phyloP scores from a whole-genome alignment of 2,329 filamentous ascomycete species.

The Diplodia scrobiculata region DNA sequence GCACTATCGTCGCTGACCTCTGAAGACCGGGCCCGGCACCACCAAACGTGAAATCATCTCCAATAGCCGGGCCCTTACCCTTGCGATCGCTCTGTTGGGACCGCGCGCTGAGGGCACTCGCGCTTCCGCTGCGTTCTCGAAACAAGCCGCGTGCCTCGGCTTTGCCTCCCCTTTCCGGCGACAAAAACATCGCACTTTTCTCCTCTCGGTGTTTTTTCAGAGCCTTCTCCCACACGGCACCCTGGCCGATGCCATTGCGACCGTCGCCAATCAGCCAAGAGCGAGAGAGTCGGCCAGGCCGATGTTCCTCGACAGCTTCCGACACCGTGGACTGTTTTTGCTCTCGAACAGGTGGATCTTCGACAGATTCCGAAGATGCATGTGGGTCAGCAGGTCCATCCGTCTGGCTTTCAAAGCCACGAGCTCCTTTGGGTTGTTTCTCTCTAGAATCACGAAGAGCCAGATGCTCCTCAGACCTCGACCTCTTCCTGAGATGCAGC shows the following conservation, averaged over 20 bases:
- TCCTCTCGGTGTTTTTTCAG: slow-evolving; percentile 44
- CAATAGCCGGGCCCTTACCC: slow-evolving; percentile 1
- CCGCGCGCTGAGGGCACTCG: background rate
- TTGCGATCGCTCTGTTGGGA: slow-evolving; percentile 15
- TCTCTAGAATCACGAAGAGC: slow-evolving; percentile 31
- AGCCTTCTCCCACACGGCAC: slow-evolving; percentile 43
- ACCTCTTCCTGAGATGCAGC: background rate
- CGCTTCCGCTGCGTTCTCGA: slow-evolving; percentile 24
- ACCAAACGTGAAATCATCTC: slow-evolving; percentile 5
- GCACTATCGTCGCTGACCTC: background rate
- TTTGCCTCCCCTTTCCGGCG: slow-evolving; percentile 39
- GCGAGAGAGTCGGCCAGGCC: slow-evolving; percentile 36
- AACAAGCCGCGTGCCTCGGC: slow-evolving; percentile 10
- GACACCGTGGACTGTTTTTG: background rate
- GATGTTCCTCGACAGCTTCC: slow-evolving; percentile 27
- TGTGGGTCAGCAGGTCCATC: slow-evolving; percentile 35
- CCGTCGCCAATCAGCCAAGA: slow-evolving; percentile 39
- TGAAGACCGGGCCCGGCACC: background rate
- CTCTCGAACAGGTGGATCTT: background rate
- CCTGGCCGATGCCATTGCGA: slow-evolving; percentile 31
- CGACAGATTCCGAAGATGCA: background rate
- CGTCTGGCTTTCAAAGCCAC: slow-evolving; percentile 24
- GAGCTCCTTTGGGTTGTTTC: background rate
- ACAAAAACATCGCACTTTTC: slow-evolving; percentile 40
- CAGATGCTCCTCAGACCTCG: background rate